Percentiles rank a stretch among this genome's conserved stretches.
Evolutionary conservation across 257 asterid genomes (phyloP).

Genomic region (Agastache rugosa): DNA sequence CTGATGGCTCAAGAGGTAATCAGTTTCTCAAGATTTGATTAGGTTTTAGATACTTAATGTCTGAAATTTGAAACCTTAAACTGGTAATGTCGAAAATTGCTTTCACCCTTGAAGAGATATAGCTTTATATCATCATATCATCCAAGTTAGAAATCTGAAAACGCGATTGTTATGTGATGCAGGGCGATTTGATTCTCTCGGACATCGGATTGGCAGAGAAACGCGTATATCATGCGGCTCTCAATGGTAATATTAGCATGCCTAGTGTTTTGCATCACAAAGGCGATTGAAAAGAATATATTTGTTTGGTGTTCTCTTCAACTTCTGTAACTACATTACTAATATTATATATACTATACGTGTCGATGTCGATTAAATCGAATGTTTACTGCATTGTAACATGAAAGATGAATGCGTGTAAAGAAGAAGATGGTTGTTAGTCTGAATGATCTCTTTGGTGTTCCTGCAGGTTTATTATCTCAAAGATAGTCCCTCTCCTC

Average conservation of each 20-base stretch:
- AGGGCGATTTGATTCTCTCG: conserved; percentile 78
- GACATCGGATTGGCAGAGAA: conserved; percentile 95
- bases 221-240: conserved; percentile 87
- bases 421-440: conserved; percentile 31
- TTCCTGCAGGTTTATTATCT: conserved; percentile 84
- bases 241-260: conserved; percentile 86
- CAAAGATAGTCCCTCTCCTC: conserved; percentile 54
- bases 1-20: conserved; percentile 92
- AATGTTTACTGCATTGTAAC: conserved; percentile 20
- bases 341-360: background rate
- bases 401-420: background rate
- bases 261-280: conserved; percentile 88
- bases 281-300: conserved; percentile 63
- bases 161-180: conserved; percentile 47
- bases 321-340: conserved; percentile 41
- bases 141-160: background rate
- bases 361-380: conserved; percentile 24
- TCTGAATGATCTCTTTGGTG: conserved; percentile 80
- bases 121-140: background rate
- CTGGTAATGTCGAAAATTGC: background rate
- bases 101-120: background rate
- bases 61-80: background rate
- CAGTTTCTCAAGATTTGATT: conserved; percentile 28
- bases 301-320: conserved; percentile 32
- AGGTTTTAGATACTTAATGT: background rate